phyloP scores from a whole-genome alignment of 1,139 yeast genomes.

The Diutina sp. region DNA sequence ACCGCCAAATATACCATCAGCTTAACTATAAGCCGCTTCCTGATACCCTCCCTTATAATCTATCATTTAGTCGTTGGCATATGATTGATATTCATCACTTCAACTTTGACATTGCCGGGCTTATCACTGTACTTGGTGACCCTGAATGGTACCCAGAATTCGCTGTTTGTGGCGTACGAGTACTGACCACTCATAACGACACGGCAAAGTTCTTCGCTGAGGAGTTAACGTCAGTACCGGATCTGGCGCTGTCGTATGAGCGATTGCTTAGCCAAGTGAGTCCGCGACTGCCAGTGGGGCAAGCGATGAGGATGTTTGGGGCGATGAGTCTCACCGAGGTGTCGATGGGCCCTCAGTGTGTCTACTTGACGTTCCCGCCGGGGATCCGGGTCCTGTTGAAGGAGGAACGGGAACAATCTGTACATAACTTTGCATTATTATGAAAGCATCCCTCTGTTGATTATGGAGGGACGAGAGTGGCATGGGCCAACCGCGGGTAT shows the following conservation, averaged over 20 bases:
- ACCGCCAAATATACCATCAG: neutral
- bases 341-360: neutral
- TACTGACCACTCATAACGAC: neutral
- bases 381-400: neutral
- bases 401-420: neutral
- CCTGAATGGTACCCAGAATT: neutral
- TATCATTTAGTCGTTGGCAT: neutral
- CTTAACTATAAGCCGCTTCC: neutral
- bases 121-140: neutral
- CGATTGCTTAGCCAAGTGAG: neutral
- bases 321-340: neutral
- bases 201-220: neutral
- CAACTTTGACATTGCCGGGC: neutral
- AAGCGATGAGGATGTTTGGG: neutral
- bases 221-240: neutral
- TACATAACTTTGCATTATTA: neutral
- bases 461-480: neutral
- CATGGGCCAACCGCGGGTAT: neutral
- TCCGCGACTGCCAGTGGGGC: neutral
- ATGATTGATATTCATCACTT: neutral
- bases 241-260: neutral
- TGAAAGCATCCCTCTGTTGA: neutral
- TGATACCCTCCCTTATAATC: neutral
- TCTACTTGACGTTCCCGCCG: neutral
- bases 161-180: neutral